A percentile compares a stretch with the other conserved stretches of the same genome.
These are phyloP conservation scores for Phytophthora idaei DNA, from an alignment of 352 stramenopile genomes.

Conservation along the genomic window DNA sequence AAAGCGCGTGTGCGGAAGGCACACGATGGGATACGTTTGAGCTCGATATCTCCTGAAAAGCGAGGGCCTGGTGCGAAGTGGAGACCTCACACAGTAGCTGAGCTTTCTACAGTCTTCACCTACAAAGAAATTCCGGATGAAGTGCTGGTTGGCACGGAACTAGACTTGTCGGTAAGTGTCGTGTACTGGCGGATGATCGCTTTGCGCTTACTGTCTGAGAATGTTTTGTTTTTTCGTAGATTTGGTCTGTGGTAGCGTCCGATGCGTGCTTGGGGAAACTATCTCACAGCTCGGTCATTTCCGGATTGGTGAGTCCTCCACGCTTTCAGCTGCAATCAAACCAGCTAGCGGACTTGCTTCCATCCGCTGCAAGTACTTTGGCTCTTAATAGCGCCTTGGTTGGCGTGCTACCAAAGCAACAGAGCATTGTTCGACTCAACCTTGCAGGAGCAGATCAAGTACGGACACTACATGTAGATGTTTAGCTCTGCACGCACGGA, in stretches of 20 bases:
- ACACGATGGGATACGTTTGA: slow-evolving; percentile 58
- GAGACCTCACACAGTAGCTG: slow-evolving; percentile 28
- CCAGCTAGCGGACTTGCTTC: slow-evolving; percentile 47
- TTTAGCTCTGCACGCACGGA: neutral
- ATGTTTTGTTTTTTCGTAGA: slow-evolving; percentile 25
- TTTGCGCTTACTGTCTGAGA: neutral
- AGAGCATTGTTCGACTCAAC: slow-evolving; percentile 47
- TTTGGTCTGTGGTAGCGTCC: slow-evolving; percentile 70
- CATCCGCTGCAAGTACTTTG: slow-evolving; percentile 13
- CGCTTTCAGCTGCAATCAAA: slow-evolving; percentile 33
- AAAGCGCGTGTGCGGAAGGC: slow-evolving; percentile 42
- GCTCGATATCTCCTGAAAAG: slow-evolving; percentile 27
- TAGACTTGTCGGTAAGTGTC: slow-evolving; percentile 63
- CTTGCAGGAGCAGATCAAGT: slow-evolving; percentile 66
- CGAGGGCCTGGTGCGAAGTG: slow-evolving; percentile 2
- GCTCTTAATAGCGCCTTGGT: slow-evolving; percentile 1
- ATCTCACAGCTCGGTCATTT: slow-evolving; percentile 2
- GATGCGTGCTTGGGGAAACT: slow-evolving; percentile 65
- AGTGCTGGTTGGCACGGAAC: slow-evolving; percentile 53
- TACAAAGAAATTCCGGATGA: slow-evolving; percentile 75
- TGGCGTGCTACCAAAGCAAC: slow-evolving; percentile 3
- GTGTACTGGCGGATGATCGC: neutral
- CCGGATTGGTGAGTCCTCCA: slow-evolving; percentile 7
- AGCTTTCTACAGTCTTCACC: slow-evolving; percentile 51
- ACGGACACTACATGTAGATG: slow-evolving; percentile 1